phyloP scores from a whole-genome alignment of 2,329 filamentous ascomycete species.

The Fusarium pseudograminearum region DNA sequence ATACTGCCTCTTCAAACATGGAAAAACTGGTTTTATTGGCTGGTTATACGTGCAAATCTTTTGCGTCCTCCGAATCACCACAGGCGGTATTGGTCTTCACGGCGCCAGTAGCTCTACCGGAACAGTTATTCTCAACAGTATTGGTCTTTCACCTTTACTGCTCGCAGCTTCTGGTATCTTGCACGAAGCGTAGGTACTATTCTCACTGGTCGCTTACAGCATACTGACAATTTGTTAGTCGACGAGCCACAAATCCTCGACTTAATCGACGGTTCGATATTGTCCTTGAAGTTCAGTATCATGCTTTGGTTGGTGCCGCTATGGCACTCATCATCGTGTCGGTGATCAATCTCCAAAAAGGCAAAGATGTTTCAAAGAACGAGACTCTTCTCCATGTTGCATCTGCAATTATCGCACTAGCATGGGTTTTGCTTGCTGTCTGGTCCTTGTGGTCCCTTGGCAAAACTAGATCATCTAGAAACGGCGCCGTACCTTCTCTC shows the following conservation, averaged over 20 bases:
- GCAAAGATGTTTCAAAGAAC: neutral
- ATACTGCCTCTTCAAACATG: constrained; percentile 25
- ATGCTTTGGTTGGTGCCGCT: constrained; percentile 4
- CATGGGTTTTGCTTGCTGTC: constrained; percentile 2
- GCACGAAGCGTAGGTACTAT: constrained; percentile 11
- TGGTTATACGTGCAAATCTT: constrained; percentile 23
- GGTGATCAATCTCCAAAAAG: neutral
- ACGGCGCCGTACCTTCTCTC: neutral
- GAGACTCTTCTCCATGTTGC: constrained; percentile 13
- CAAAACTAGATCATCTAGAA: neutral
- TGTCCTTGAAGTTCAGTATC: constrained; percentile 18
- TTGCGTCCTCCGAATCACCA: constrained; percentile 15
- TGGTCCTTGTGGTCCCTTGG: constrained; percentile 21
- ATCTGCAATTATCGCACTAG: constrained; percentile 11
- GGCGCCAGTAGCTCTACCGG: constrained; percentile 6
- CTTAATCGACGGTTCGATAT: constrained; percentile 18
- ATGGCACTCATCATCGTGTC: constrained; percentile 21
- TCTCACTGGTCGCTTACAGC: rapidly evolving
- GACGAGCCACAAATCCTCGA: constrained; percentile 15
- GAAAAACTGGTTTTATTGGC: constrained; percentile 16
- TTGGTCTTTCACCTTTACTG: constrained; percentile 14
- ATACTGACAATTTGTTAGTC: neutral
- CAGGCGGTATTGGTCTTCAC: constrained; percentile 13
- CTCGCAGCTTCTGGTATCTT: constrained; percentile 20
- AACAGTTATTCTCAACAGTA: constrained; percentile 12